Evolutionary conservation across 805 yeast species (phyloP).

Genomic region (Saccharomycopsis selenospora): DNA sequence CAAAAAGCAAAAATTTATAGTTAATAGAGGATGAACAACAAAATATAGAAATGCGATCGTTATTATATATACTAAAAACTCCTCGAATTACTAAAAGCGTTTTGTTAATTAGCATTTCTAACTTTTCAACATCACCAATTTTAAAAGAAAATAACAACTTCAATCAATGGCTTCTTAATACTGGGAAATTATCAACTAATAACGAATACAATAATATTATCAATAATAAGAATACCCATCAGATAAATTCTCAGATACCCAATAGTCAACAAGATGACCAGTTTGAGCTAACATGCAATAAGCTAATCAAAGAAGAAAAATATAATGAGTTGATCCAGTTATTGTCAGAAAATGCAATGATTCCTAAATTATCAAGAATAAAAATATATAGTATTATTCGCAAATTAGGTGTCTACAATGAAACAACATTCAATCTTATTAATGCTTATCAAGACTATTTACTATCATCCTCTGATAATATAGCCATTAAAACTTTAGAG

Average conservation of each 20-base stretch:
- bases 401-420: neutral
- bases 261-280: neutral
- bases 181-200: neutral
- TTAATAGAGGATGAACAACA: too few species aligned
- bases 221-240: neutral
- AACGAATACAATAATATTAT: neutral
- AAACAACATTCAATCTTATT: neutral
- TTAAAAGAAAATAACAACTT: too few species aligned
- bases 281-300: neutral
- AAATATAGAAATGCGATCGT: too few species aligned
- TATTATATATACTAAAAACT: too few species aligned
- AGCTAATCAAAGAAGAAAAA: neutral
- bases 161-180: slow-evolving; percentile 1
- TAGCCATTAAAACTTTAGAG: neutral
- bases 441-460: neutral
- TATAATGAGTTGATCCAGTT: neutral
- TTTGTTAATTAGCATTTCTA: too few species aligned
- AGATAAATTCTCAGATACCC: neutral
- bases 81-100: too few species aligned
- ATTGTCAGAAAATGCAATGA: neutral
- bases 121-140: too few species aligned
- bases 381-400: neutral
- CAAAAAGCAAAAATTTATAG: too few species aligned
- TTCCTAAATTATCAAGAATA: neutral
- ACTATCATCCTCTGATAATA: neutral